Percentiles rank a stretch among this genome's conserved stretches.
Conservation (phyloP, 768 basidiomycete species). For the Tylopilus balloui region DNA sequence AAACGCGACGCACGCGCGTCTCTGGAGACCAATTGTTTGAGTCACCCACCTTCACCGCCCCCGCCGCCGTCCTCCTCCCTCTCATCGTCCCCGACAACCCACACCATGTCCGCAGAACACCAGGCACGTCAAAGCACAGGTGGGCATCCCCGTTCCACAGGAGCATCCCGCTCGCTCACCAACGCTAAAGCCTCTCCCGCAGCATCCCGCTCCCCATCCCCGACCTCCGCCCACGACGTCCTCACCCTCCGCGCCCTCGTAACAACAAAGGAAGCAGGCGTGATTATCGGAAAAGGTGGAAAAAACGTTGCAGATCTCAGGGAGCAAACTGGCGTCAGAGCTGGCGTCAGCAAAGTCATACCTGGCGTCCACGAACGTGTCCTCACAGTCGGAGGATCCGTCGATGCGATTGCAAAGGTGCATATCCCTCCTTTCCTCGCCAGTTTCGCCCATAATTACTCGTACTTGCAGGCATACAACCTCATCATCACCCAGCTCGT, state of each 20-base stretch:
- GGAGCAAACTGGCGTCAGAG: constrained; percentile 94
- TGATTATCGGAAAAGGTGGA: constrained; percentile 95
- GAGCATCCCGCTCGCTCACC: constrained; percentile 8
- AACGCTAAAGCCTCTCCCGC: constrained; percentile 46
- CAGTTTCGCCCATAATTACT: constrained; percentile 12
- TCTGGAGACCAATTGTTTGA: constrained; percentile 9
- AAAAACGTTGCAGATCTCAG: constrained; percentile 97
- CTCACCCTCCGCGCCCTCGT: constrained; percentile 93
- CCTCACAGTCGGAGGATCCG: constrained; percentile 86
- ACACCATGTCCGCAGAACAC: constrained; percentile 64
- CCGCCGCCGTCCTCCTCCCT: constrained; percentile 11
- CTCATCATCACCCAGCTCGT: constrained; percentile 93
- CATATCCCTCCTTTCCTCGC: constrained; percentile 11
- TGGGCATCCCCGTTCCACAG: constrained; percentile 28
- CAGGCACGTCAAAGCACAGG: constrained; percentile 53
- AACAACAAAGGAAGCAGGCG: constrained; percentile 93
- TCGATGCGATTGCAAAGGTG: constrained; percentile 92
- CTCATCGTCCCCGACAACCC: constrained; percentile 28
- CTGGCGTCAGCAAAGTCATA: constrained; percentile 98
- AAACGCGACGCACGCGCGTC: constrained; percentile 27
- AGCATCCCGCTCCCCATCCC: constrained; percentile 73
- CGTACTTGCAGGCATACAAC: constrained; percentile 70
- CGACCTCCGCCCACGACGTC: constrained; percentile 57
- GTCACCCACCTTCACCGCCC: constrained; percentile 15
- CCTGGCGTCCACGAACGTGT: constrained; percentile 97